Evolutionary conservation across 2,329 filamentous ascomycete species (phyloP).

Genomic region (Xylariaceae sp.): DNA sequence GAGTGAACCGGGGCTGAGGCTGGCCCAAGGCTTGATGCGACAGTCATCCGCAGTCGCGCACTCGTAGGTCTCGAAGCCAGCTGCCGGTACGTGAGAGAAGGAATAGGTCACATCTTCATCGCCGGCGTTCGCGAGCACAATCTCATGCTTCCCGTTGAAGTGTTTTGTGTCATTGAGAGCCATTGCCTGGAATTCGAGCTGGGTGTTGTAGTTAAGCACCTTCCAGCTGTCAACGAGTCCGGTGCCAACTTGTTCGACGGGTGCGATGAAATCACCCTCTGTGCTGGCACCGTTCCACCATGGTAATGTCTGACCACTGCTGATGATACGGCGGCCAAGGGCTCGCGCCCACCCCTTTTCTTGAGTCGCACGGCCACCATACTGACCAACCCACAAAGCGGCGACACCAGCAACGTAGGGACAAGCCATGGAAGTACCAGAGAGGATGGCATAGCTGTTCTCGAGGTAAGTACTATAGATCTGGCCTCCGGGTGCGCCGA

Average conservation of each 20-base stretch:
- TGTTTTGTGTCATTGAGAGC: neutral
- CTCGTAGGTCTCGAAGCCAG: neutral
- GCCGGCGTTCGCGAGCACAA: neutral
- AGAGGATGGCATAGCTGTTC: conserved; percentile 35
- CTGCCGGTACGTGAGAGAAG: neutral
- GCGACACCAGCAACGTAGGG: conserved; percentile 43
- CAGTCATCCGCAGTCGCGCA: neutral
- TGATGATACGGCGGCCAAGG: conserved; percentile 31
- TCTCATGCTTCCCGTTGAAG: neutral
- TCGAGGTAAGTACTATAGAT: conserved; percentile 43
- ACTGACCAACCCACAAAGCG: conserved; percentile 32
- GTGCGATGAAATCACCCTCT: neutral
- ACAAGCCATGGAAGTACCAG: conserved; percentile 47
- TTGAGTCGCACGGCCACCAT: conserved; percentile 30
- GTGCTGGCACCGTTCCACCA: neutral
- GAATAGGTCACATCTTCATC: neutral
- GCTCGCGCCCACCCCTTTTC: conserved; percentile 29
- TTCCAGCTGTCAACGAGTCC: conserved; percentile 10
- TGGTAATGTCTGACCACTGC: conserved; percentile 25
- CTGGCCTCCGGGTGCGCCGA: conserved; percentile 40
- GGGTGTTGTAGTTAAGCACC: neutral
- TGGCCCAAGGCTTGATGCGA: neutral
- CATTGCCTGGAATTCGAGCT: neutral
- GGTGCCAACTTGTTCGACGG: neutral
- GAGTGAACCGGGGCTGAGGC: neutral